Evolutionary conservation across 2,329 filamentous ascomycete genomes (phyloP), one percentile per base, ranked within the genome.

Genomic region (Samsoniella hepiali): DNA sequence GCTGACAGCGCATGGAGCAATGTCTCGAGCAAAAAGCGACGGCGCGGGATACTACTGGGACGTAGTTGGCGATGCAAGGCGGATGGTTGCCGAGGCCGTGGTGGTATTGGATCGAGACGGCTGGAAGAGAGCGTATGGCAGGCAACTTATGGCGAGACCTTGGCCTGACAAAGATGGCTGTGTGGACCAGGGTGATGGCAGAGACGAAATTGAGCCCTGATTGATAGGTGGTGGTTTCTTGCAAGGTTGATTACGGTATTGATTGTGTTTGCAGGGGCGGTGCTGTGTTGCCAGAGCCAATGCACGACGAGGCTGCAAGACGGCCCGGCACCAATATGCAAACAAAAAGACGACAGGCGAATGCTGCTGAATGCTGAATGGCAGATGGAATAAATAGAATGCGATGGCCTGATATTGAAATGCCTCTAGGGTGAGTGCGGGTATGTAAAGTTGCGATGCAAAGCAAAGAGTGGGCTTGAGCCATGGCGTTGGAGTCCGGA

Each of bases 181-280:
- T 31, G 56, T 58, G 56, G 56, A 58, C 31, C 56, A 17, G 11
- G 32, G 17, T 58, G n/a, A 49, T 47, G 42, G 8, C 32, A 58
- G 32, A 49, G 32, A 32, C 34, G 56, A 58, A 50, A 22, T 31
- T 22, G 34, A 50, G 40, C 56, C 34, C 40, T 58, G 34, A 50
- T 50, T 50, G 56, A 58, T 50, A 17, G 55, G 15, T 58, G 42
- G 13, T 27, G 17, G n/a, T 31, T 29, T 45, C 27, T 45, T n/a
- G 38, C 15, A 47, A 32, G 40, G 5, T 58, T 58, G 44, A 11
- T 8, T 9, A 38, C 7, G n/a, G 13, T 38, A 32, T n/a, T 38
- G 44, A 40, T 36, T 44, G 45, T 44, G 44, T 40, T 58, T 58
- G 44, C 45, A 50, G 22, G 56, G 22, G 32, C 38, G 7, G 29